These are phyloP conservation scores for Fraxinus cuspidata DNA, from an alignment of 257 asterid genomes.

Conservation along the genomic window DNA sequence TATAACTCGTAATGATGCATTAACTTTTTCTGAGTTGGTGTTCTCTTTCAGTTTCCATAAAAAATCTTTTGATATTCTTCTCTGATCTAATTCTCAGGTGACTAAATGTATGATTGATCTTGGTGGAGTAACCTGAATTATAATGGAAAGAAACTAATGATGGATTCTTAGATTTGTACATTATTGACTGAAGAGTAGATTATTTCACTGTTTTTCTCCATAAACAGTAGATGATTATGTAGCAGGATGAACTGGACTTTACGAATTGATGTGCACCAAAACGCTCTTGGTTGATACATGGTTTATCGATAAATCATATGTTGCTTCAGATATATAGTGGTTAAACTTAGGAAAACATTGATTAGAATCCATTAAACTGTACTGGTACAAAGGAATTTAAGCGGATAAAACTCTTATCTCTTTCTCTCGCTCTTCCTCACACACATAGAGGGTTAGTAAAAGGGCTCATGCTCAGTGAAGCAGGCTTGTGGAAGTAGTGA, in stretches of 20 bases:
- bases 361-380: slow-evolving; percentile 40
- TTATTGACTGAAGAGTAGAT: slow-evolving; percentile 15
- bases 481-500: slow-evolving; percentile 40
- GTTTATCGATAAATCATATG: neutral
- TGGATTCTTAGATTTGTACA: slow-evolving; percentile 24
- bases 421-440: slow-evolving; percentile 18
- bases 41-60: neutral
- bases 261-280: slow-evolving; percentile 26
- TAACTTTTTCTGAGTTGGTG: neutral
- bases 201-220: slow-evolving; percentile 20
- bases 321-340: slow-evolving; percentile 18
- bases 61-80: neutral
- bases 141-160: slow-evolving; percentile 17
- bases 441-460: neutral
- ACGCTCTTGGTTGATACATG: slow-evolving; percentile 12
- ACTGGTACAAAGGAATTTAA: slow-evolving; percentile 29
- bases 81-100: slow-evolving; percentile 1
- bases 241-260: slow-evolving; percentile 32
- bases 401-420: slow-evolving; percentile 17
- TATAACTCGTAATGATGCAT: neutral
- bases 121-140: slow-evolving; percentile 18
- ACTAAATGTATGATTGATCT: neutral
- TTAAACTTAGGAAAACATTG: slow-evolving; percentile 27
- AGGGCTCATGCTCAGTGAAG: slow-evolving; percentile 41
- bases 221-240: slow-evolving; percentile 29